Evolutionary conservation across 2,329 filamentous ascomycete species (phyloP).

Genomic region (Nemania sp.): DNA sequence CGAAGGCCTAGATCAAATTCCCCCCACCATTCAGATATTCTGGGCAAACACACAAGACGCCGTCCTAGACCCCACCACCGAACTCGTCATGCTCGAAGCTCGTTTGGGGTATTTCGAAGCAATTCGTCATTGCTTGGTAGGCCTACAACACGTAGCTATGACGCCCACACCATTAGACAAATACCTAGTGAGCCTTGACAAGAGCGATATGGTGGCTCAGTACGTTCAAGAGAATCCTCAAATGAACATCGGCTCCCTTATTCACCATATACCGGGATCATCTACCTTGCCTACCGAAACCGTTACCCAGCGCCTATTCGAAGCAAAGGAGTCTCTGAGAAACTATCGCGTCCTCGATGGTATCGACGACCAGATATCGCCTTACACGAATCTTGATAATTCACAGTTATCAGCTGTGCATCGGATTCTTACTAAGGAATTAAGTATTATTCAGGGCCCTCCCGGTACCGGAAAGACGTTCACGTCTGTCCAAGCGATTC

Average conservation of each 20-base stretch:
- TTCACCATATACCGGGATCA: conserved; percentile 47
- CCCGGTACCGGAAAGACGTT: conserved; percentile 83
- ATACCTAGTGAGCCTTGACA: conserved; percentile 66
- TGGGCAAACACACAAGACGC: conserved; percentile 72
- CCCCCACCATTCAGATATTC: conserved; percentile 80
- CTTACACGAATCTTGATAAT: conserved; percentile 66
- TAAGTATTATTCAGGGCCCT: conserved; percentile 86
- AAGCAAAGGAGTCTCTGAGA: conserved; percentile 41
- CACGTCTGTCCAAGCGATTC: conserved; percentile 79
- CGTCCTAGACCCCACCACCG: conserved; percentile 73
- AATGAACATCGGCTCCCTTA: conserved; percentile 52
- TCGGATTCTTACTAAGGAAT: conserved; percentile 75
- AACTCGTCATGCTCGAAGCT: conserved; percentile 84
- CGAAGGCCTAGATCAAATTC: conserved; percentile 70
- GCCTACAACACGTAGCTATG: conserved; percentile 71
- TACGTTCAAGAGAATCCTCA: conserved; percentile 51
- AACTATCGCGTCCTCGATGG: conserved; percentile 45
- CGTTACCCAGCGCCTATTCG: conserved; percentile 31
- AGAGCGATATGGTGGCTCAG: conserved; percentile 46
- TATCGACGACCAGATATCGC: conserved; percentile 44
- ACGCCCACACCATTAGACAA: conserved; percentile 69
- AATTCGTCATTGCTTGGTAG: conserved; percentile 76
- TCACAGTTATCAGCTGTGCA: conserved; percentile 78
- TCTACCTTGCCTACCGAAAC: conserved; percentile 26
- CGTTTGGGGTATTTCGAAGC: conserved; percentile 82